These are phyloP conservation scores for Exophiala bonariae DNA, from an alignment of 2,329 filamentous ascomycete genomes.

Conservation along the genomic window DNA sequence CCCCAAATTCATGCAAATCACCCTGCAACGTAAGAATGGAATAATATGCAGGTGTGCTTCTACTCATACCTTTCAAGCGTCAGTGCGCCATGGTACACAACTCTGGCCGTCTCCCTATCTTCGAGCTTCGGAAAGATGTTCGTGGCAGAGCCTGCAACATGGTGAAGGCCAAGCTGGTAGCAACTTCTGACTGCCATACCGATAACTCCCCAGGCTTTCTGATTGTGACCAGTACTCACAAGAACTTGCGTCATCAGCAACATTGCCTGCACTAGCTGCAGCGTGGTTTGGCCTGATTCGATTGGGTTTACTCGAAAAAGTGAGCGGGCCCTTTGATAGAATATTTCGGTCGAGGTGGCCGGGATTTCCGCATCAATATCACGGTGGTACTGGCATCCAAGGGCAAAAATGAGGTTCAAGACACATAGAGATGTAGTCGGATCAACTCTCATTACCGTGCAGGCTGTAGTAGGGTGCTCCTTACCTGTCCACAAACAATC, in stretches of 20 bases:
- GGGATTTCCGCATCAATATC: slow-evolving; percentile 34
- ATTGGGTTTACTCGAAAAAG: slow-evolving; percentile 40
- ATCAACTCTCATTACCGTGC: slow-evolving; percentile 28
- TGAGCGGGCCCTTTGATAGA: slow-evolving; percentile 45
- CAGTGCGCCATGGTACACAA: slow-evolving; percentile 37
- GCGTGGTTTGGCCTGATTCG: slow-evolving; percentile 38
- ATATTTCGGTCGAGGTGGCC: slow-evolving; percentile 38
- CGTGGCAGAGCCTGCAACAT: slow-evolving; percentile 35
- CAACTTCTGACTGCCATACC: slow-evolving; percentile 49
- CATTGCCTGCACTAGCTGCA: slow-evolving; percentile 48
- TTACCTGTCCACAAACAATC: slow-evolving; percentile 42
- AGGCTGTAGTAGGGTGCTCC: slow-evolving; percentile 27
- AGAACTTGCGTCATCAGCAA: slow-evolving; percentile 51
- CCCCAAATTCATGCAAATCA: slow-evolving; percentile 41
- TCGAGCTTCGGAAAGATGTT: slow-evolving; percentile 27
- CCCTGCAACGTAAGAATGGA: slow-evolving; percentile 13
- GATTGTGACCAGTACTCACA: slow-evolving; percentile 48
- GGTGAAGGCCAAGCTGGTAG: slow-evolving; percentile 47
- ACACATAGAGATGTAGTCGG: slow-evolving; percentile 46
- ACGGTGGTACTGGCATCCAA: slow-evolving; percentile 44
- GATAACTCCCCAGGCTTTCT: slow-evolving; percentile 53
- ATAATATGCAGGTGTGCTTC: background rate
- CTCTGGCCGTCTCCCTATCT: slow-evolving; percentile 28
- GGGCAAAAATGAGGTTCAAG: slow-evolving; percentile 49
- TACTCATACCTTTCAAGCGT: slow-evolving; percentile 31